phyloP scores from a whole-genome alignment of 169 alveolate species.

The Cryptosporidium meleagridis region DNA sequence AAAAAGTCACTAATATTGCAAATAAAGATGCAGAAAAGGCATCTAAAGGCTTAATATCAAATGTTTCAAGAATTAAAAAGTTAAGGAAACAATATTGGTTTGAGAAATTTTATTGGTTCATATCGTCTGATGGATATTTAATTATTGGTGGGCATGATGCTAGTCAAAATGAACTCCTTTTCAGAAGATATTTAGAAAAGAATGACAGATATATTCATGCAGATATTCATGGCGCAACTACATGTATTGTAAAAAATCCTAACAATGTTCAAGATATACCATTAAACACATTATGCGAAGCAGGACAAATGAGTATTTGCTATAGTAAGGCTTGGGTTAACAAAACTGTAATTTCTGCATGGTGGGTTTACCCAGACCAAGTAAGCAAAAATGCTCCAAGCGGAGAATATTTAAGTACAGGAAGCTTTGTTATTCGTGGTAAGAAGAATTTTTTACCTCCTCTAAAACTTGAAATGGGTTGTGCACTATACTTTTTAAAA shows the following conservation, averaged over 20 bases:
- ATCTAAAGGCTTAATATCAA: conserved; percentile 47
- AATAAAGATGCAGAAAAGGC: conserved; percentile 82
- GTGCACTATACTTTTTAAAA: conserved; percentile 82
- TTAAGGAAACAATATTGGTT: conserved; percentile 95
- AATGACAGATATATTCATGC: conserved; percentile 96
- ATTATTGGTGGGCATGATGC: conserved; percentile 94
- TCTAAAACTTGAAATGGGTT: conserved; percentile 93
- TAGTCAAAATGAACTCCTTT: conserved; percentile 93
- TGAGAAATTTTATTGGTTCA: conserved; percentile 97
- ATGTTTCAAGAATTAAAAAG: conserved; percentile 74
- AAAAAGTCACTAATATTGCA: conserved; percentile 90
- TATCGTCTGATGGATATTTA: conserved; percentile 89
- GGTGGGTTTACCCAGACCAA: conserved; percentile 97
- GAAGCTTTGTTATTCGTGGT: conserved; percentile 96
- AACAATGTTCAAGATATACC: conserved; percentile 80
- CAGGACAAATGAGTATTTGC: conserved; percentile 90
- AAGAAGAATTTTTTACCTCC: conserved; percentile 93
- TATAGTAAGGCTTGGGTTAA: conserved; percentile 94
- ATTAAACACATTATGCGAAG: conserved; percentile 85
- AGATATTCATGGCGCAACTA: conserved; percentile 97
- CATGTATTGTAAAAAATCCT: conserved; percentile 95
- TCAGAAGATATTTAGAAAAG: conserved; percentile 90
- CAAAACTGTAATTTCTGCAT: conserved; percentile 91
- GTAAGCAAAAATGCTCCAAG: conserved; percentile 97
- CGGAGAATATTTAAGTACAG: conserved; percentile 93